Conservation (phyloP, 2,329 filamentous ascomycete genomes). For the Penicillium sp. region DNA sequence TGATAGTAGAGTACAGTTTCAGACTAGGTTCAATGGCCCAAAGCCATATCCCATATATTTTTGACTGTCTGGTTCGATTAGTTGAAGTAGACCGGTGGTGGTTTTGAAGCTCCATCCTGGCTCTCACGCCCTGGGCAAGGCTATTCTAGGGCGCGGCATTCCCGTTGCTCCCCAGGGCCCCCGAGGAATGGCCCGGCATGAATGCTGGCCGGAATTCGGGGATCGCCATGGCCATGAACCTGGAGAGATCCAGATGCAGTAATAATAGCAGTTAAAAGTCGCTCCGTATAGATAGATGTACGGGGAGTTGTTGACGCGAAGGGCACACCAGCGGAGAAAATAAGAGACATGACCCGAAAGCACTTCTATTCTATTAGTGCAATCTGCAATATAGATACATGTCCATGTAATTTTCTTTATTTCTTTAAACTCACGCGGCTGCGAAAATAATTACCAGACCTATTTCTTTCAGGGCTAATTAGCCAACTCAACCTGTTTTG, state of each 20-base stretch:
- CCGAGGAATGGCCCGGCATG: conserved; percentile 20
- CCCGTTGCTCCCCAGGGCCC: conserved; percentile 14
- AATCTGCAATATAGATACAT: background rate
- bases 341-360: background rate
- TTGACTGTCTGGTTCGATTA: background rate
- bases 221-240: conserved; percentile 7
- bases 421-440: too few relatives aligned
- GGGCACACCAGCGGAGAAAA: background rate
- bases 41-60: background rate
- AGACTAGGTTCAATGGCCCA: background rate
- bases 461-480: background rate
- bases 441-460: background rate
- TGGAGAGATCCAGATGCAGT: background rate
- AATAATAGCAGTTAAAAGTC: background rate
- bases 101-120: background rate
- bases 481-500: background rate
- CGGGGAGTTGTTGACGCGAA: background rate
- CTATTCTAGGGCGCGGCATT: conserved; percentile 16
- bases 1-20: background rate
- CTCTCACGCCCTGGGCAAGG: conserved; percentile 1
- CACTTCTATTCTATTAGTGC: background rate
- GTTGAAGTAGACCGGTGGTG: background rate
- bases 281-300: background rate
- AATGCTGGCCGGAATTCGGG: conserved; percentile 22
- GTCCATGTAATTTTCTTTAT: background rate